These are phyloP conservation scores for Leccinum barrowsii DNA, from an alignment of 768 basidiomycete genomes.

Conservation along the genomic window DNA sequence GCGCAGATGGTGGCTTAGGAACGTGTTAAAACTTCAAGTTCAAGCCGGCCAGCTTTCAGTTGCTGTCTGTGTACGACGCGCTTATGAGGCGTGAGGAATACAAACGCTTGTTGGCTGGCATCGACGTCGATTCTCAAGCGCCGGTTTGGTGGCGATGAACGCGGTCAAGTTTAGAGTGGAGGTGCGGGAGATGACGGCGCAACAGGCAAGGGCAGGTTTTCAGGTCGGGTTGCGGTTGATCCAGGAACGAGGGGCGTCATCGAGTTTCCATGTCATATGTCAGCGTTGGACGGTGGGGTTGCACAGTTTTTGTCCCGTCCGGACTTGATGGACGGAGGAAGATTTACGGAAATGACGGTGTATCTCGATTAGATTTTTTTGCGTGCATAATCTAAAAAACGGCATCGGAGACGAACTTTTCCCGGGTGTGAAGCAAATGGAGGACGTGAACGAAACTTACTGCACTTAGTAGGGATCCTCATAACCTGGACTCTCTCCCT, in stretches of 20 bases:
- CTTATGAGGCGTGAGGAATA: constrained; percentile 73
- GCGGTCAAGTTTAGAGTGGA: constrained; percentile 73
- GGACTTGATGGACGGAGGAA: constrained; percentile 24
- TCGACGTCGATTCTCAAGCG: constrained; percentile 81
- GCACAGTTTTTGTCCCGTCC: constrained; percentile 29
- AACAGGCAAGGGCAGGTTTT: constrained; percentile 39
- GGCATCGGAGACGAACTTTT: too few species aligned
- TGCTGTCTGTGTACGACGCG: constrained; percentile 57
- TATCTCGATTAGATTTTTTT: constrained; percentile 27
- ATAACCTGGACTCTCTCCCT: too few species aligned
- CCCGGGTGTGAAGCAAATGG: too few species aligned
- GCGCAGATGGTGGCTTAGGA: constrained; percentile 77
- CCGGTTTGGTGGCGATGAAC: constrained; percentile 55
- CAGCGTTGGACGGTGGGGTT: constrained; percentile 41
- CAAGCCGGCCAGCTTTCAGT: constrained; percentile 57
- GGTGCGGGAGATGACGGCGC: constrained; percentile 26
- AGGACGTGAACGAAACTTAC: too few species aligned
- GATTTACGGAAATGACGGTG: constrained; percentile 31
- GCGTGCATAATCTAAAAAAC: neutral
- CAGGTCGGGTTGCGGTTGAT: constrained; percentile 63
- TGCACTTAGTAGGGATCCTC: too few species aligned
- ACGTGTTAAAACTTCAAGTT: constrained; percentile 68
- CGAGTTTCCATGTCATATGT: constrained; percentile 75
- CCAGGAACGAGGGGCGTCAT: constrained; percentile 84
- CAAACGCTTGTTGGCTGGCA: constrained; percentile 62